Conservation (phyloP, 352 stramenopile genomes). For the Phytopythium delawarense region DNA sequence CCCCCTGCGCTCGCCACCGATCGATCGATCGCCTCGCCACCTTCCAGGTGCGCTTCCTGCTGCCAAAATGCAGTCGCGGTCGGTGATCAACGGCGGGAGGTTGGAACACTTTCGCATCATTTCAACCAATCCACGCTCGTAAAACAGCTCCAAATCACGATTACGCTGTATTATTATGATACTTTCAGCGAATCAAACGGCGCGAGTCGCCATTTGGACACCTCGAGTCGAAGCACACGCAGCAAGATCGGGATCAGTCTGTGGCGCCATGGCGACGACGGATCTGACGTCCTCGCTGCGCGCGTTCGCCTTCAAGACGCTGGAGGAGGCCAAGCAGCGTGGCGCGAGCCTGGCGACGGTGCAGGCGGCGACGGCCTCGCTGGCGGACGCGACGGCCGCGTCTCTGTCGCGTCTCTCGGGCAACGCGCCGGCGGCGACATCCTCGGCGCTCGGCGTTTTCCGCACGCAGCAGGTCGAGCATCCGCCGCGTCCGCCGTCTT, state of each 20-base stretch:
- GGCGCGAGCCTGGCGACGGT: slow-evolving; percentile 53
- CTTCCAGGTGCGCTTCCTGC: too few relatives aligned
- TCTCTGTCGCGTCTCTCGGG: slow-evolving; percentile 48
- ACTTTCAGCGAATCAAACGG: too few relatives aligned
- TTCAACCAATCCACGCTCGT: too few relatives aligned
- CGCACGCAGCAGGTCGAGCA: slow-evolving; percentile 15
- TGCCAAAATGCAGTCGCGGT: too few relatives aligned
- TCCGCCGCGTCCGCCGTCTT: slow-evolving; percentile 8
- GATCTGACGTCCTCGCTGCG: slow-evolving; percentile 64
- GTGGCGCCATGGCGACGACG: too few relatives aligned
- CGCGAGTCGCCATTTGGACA: too few relatives aligned
- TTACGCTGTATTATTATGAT: too few relatives aligned
- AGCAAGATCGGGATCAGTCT: slow-evolving; percentile 22
- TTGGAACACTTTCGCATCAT: too few relatives aligned
- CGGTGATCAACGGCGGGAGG: too few relatives aligned
- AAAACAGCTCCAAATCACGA: too few relatives aligned
- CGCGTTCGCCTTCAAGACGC: slow-evolving; percentile 74
- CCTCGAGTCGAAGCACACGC: background rate
- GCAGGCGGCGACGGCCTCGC: slow-evolving; percentile 29
- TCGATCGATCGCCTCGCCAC: too few relatives aligned
- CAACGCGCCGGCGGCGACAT: slow-evolving; percentile 29
- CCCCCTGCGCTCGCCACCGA: too few relatives aligned
- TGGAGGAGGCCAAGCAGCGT: slow-evolving; percentile 60
- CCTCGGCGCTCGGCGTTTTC: slow-evolving; percentile 19
- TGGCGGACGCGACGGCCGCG: slow-evolving; percentile 28